A percentile compares a stretch with the other conserved stretches of the same genome.
Evolutionary conservation across 2,329 filamentous ascomycete species (phyloP).

Genomic region (Neophaeococcomyces mojaviensis): DNA sequence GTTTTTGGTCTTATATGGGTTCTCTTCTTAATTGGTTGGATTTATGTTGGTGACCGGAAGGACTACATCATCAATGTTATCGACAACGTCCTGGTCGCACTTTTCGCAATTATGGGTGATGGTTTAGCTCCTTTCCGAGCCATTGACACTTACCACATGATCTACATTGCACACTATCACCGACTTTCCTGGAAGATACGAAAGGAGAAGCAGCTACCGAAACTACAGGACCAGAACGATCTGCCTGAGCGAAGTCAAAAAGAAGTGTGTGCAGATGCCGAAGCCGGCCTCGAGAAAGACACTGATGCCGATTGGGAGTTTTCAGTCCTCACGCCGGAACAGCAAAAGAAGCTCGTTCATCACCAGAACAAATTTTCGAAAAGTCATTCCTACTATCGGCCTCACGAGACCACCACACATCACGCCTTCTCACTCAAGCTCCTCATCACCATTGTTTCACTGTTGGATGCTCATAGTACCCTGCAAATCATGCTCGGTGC

Average conservation of each 20-base stretch:
- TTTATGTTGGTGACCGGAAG: slow-evolving; percentile 68
- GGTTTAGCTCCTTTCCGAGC: slow-evolving; percentile 66
- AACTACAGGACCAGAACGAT: slow-evolving; percentile 62
- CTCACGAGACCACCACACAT: slow-evolving; percentile 76
- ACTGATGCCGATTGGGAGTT: slow-evolving; percentile 18
- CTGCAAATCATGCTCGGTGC: slow-evolving; percentile 74
- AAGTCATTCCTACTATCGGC: slow-evolving; percentile 83
- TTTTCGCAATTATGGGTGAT: slow-evolving; percentile 65
- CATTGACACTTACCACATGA: slow-evolving; percentile 82
- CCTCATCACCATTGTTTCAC: slow-evolving; percentile 67
- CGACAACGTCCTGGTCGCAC: slow-evolving; percentile 62
- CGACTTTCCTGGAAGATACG: slow-evolving; percentile 58
- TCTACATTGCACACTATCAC: slow-evolving; percentile 68
- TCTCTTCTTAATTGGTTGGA: slow-evolving; percentile 83
- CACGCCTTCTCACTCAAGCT: slow-evolving; percentile 67
- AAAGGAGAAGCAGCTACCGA: slow-evolving; percentile 53
- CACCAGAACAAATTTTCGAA: slow-evolving; percentile 74
- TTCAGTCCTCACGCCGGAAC: slow-evolving; percentile 34
- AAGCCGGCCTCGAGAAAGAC: slow-evolving; percentile 31
- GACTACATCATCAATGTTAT: slow-evolving; percentile 63
- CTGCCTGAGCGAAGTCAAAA: slow-evolving; percentile 44
- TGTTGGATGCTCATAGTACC: slow-evolving; percentile 71
- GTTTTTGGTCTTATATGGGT: slow-evolving; percentile 83
- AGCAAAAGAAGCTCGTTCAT: slow-evolving; percentile 64
- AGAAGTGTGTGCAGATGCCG: slow-evolving; percentile 36